Evolutionary conservation across 306 rosid species (phyloP), one percentile per base, ranked within the genome.

Genomic region (Glycine tomentella): DNA sequence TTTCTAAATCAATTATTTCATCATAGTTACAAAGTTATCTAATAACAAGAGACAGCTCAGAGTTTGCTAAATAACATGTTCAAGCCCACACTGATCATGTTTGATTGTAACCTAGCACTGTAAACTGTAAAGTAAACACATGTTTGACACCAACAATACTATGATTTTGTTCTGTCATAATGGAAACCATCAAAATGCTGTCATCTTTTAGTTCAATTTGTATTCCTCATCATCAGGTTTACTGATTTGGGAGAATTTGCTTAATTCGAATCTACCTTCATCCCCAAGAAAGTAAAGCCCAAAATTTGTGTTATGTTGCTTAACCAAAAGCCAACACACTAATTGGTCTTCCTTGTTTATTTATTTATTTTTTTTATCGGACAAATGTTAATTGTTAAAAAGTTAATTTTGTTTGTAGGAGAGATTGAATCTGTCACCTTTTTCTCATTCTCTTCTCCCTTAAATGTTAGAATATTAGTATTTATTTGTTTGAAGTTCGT

Each of bases 281-380:
- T 87, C 68, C 9, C 92, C 73, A n/a, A 77, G 45, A 75, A 82
- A 79, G 9, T 92, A 94, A 65, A 84, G 20, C 36, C 95, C 95
- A 59, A 69, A 89, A 25, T 25, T 25, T 25, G 31, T 25, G 2
- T 25, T 25, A 25, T 25, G 31, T 57, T 92, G 94, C 84, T 90
- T 94, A 77, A 91, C 94, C 62, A 92, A 81, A 84, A 94, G 93
- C 97, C 97, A 91, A 25, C 95, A 95, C 75, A 93, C 83, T 44
- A 93, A 81, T 6, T 91, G 84, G 75, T 95, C 97, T 85, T 95
- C 99, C 88, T 93, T 93, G 91, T 91, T 93, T 75, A 95, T 84
- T 90, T 25, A n/a, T 25, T 25, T 25, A 0, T 25, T 25, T n/a
- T n/a, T n/a, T n/a, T n/a, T n/a, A n/a, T n/a, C n/a, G n/a, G n/a